A percentile compares a stretch with the other conserved stretches of the same genome.
phyloP scores from a whole-genome alignment of 140 eudicot genomes.

The Senecio squalidus region DNA sequence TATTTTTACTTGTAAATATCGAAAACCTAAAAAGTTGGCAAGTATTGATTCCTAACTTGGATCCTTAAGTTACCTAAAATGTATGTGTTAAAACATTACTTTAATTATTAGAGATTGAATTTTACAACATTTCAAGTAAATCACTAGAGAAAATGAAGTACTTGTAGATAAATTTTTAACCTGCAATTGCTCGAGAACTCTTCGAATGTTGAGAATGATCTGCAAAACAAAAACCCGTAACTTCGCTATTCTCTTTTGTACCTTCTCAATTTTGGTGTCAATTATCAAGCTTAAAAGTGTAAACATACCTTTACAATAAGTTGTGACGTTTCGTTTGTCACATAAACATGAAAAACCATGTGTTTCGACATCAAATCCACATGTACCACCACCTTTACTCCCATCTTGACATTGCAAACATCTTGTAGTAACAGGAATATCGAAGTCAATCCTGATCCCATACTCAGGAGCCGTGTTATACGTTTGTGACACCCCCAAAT shows the following conservation, averaged over 20 bases:
- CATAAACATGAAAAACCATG: slow-evolving; percentile 75
- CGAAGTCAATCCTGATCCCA: slow-evolving; percentile 82
- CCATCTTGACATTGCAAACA: slow-evolving; percentile 79
- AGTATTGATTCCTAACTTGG: no score
- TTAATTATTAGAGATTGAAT: no score
- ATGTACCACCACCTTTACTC: slow-evolving; percentile 73
- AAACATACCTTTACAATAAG: slow-evolving; percentile 71
- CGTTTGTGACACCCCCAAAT: slow-evolving; percentile 52
- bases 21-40: no score
- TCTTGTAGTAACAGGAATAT: slow-evolving; percentile 69
- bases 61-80: no score
- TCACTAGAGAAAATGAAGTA: no score
- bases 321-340: slow-evolving; percentile 68
- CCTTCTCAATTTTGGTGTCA: background rate
- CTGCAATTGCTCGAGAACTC: slow-evolving; percentile 44
- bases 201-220: slow-evolving; percentile 46
- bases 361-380: slow-evolving; percentile 69
- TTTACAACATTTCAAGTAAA: no score
- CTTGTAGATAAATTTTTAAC: slow-evolving; percentile 23
- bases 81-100: no score
- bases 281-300: background rate
- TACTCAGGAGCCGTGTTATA: slow-evolving; percentile 75
- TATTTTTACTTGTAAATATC: no score
- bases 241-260: background rate
- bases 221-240: slow-evolving; percentile 6